These are phyloP conservation scores for Helminthosporium solani DNA, from an alignment of 2,329 filamentous ascomycete genomes.

Conservation along the genomic window DNA sequence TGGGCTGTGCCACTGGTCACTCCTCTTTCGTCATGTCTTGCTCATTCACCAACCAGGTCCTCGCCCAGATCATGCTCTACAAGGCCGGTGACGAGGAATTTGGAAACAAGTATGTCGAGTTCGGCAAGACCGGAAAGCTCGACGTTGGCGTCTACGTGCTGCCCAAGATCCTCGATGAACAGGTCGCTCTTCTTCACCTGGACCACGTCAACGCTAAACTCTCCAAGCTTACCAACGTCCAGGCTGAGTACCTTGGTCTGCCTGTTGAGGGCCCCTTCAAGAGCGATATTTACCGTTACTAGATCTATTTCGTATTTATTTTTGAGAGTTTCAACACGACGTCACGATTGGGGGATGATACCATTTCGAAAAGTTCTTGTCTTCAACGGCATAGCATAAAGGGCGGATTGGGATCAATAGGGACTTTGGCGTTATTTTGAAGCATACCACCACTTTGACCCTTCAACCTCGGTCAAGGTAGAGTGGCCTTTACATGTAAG, in stretches of 20 bases:
- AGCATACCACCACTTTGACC: constrained; percentile 40
- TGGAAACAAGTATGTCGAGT: constrained; percentile 93
- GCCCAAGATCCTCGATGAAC: constrained; percentile 98
- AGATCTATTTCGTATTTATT: constrained; percentile 35
- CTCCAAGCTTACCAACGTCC: constrained; percentile 76
- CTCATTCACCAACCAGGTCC: constrained; percentile 99
- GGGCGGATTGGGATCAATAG: constrained; percentile 26
- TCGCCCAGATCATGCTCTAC: constrained; percentile 97
- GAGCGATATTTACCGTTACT: constrained; percentile 74
- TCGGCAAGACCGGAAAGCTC: constrained; percentile 88
- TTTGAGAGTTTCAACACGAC: constrained; percentile 56
- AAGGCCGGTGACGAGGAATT: constrained; percentile 88
- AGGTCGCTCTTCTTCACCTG: constrained; percentile 92
- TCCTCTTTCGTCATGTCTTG: constrained; percentile 99
- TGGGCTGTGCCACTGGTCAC: constrained; percentile 98
- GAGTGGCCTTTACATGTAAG: constrained; percentile 34
- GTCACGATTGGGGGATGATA: constrained; percentile 60
- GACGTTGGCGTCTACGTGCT: constrained; percentile 91
- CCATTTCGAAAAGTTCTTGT: constrained; percentile 53
- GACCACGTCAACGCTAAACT: constrained; percentile 94
- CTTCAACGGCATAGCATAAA: constrained; percentile 62
- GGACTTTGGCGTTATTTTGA: constrained; percentile 38
- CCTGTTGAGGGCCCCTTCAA: constrained; percentile 90
- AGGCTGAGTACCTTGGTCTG: constrained; percentile 94
- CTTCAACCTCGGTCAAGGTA: constrained; percentile 41